Evolutionary conservation across 2,329 filamentous ascomycete species (phyloP).

Genomic region (Monosporascus sp.): DNA sequence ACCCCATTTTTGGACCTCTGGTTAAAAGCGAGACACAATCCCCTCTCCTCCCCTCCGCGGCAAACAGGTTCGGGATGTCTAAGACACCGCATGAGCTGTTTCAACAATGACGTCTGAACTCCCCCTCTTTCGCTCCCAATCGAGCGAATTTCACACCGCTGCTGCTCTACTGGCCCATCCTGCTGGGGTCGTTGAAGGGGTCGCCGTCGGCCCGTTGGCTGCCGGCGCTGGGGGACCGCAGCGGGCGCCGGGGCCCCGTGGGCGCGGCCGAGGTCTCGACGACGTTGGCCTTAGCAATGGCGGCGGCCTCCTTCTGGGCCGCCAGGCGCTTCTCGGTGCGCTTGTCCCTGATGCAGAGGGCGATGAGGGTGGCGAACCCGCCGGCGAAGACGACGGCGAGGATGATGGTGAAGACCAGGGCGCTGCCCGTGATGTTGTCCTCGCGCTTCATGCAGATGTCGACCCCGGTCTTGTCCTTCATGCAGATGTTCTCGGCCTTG

Average conservation of each 20-base stretch:
- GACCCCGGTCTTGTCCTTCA: slow-evolving; percentile 31
- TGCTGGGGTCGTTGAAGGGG: background rate
- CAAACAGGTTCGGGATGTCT: background rate
- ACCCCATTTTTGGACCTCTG: background rate
- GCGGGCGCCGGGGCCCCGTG: slow-evolving; percentile 1
- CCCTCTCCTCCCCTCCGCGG: no score
- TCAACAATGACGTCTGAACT: background rate
- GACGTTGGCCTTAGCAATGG: slow-evolving; percentile 40
- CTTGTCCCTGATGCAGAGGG: slow-evolving; percentile 48
- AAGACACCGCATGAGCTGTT: background rate
- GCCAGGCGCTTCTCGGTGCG: slow-evolving; percentile 36
- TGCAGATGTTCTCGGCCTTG: slow-evolving; percentile 39
- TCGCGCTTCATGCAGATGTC: slow-evolving; percentile 38
- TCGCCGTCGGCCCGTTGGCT: background rate
- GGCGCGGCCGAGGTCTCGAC: slow-evolving; percentile 1
- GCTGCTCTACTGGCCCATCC: background rate
- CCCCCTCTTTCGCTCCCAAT: background rate
- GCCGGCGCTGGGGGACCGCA: background rate
- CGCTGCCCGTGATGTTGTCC: slow-evolving; percentile 33
- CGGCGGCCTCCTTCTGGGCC: slow-evolving; percentile 44
- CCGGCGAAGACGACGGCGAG: slow-evolving; percentile 36
- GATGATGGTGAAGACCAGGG: slow-evolving; percentile 42
- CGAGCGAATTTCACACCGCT: background rate
- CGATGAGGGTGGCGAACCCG: slow-evolving; percentile 36
- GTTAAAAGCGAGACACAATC: background rate